A percentile compares a stretch with the other conserved stretches of the same genome.
Conservation (phyloP, 192 early-diverging fungal genomes). For the Endogone sp. region DNA sequence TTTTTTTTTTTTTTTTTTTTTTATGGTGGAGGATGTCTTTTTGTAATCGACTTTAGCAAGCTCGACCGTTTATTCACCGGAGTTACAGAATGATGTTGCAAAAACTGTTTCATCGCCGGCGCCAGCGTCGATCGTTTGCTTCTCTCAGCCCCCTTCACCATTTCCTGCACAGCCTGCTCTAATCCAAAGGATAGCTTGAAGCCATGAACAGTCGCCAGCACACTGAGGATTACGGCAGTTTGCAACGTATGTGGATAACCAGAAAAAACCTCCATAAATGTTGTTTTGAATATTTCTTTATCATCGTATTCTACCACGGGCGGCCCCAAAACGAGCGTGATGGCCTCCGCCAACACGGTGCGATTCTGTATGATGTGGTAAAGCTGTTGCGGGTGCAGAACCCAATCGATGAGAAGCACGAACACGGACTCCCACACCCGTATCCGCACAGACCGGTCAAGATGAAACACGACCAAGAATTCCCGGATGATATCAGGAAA, state of each 20-base stretch:
- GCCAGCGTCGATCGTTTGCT: not conserved
- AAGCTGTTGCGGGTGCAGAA: not conserved
- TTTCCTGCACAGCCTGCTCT: not conserved
- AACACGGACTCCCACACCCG: not conserved
- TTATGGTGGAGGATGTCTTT: no score
- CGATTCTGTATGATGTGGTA: not conserved
- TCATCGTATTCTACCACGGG: not conserved
- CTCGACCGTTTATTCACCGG: not conserved
- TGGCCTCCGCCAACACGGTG: not conserved
- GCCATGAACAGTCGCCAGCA: not conserved
- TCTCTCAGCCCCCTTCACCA: not conserved
- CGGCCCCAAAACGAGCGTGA: not conserved
- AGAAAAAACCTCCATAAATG: not conserved
- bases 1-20: no score
- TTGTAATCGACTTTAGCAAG: not conserved
- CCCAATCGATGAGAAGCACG: not conserved
- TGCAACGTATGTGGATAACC: not conserved
- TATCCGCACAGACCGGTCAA: not conserved
- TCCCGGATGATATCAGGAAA: not conserved
- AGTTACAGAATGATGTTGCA: not conserved
- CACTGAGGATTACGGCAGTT: not conserved
- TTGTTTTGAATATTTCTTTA: not conserved
- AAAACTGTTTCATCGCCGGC: not conserved
- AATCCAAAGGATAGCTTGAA: not conserved
- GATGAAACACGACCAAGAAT: not conserved